Evolutionary conservation across 2,329 filamentous ascomycete genomes (phyloP), one percentile per base, ranked within the genome.

Genomic region (Clonostachys solani): DNA sequence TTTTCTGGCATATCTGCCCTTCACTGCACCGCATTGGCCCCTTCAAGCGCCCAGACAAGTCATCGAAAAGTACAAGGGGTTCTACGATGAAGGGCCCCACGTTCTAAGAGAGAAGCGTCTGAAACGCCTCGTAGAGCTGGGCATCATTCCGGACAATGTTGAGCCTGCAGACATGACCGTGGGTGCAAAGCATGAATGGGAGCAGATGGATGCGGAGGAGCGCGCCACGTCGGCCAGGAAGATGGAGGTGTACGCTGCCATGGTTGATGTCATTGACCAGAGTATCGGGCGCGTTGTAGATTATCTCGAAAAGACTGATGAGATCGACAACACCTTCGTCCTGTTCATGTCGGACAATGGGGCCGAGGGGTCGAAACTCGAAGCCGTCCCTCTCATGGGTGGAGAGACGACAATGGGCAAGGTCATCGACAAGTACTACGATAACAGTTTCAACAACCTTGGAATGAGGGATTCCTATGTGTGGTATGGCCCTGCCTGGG

Each of bases 281-380:
- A 80, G 83, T 49, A 73, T 86, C 15, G 80, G 80, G 35, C 77
- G 76, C 47, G 74, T 84, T 4, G 64, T 83, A 18, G 65, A 78
- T 34, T 77, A 83, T 53, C 70, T 84, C 3, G 66, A 77, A 47
- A 57, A 71, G 40, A 77, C 72, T 3, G 77, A 73, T 47, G 80
- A 85, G 56, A 67, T 80, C 1, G 80, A 85, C 52, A 83, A 84
- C 59, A 85, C 81, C 3, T 78, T 84, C 50, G 69, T 85, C 44
- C 73, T 76, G 55, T 84, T 85, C 68, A 76, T 84, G 66, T 79
- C 73, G 1, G 80, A 84, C 61, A 84, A 84, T 50, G 80, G 80
- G 3, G 80, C 80, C 12, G 80, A 83, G 53, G 80, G 80, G 12
- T 76, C 75, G 15, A 72, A 72, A 2, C 78, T 80, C 51, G 79